These are phyloP conservation scores for Delphinella strobiligena DNA, from an alignment of 2,329 filamentous ascomycete genomes.

Conservation along the genomic window DNA sequence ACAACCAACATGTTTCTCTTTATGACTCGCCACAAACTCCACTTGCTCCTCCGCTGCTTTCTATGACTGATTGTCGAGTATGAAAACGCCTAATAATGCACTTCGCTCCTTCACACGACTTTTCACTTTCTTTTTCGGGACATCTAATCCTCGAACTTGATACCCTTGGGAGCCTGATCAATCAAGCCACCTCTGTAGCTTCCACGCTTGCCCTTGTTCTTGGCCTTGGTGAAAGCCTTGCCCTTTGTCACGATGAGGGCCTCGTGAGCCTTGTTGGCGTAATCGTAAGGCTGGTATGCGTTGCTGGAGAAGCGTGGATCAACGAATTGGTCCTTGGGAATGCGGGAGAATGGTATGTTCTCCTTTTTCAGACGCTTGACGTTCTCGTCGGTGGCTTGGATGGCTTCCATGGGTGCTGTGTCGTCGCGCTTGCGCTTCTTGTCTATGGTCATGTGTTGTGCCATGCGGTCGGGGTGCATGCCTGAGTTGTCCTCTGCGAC, in stretches of 20 bases:
- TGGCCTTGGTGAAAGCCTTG: constrained; percentile 98
- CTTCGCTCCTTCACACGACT: too few species aligned
- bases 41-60: too few species aligned
- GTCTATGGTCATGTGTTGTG: constrained; percentile 27
- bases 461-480: constrained; percentile 14
- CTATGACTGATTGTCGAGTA: too few species aligned
- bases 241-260: constrained; percentile 85
- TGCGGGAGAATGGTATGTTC: constrained; percentile 65
- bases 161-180: constrained; percentile 71
- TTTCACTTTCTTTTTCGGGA: background rate
- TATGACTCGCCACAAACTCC: too few species aligned
- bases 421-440: constrained; percentile 30
- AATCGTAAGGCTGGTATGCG: constrained; percentile 70
- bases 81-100: too few species aligned
- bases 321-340: constrained; percentile 55
- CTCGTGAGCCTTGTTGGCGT: constrained; percentile 77
- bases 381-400: constrained; percentile 8
- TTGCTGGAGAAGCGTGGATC: constrained; percentile 65
- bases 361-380: constrained; percentile 36
- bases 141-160: constrained; percentile 87
- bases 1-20: too few species aligned
- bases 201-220: constrained; percentile 72
- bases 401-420: constrained; percentile 1
- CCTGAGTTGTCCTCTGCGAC: constrained; percentile 13
- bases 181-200: constrained; percentile 83